Evolutionary conservation across 352 stramenopile genomes (phyloP).

Genomic region (Globisporangium spiculum): DNA sequence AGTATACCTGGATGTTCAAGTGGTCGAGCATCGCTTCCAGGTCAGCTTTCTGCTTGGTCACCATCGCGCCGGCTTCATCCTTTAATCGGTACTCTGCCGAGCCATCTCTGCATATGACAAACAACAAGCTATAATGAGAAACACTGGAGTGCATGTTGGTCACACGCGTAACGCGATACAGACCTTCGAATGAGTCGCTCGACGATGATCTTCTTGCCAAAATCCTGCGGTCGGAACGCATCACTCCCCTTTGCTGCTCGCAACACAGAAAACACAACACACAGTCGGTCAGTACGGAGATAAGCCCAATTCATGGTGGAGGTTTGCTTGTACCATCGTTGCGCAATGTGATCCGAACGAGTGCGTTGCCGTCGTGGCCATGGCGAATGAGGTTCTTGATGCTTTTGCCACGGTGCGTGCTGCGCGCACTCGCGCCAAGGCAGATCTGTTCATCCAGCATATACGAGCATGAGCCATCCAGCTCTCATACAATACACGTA

Average conservation of each 20-base stretch:
- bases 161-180: conserved; percentile 10
- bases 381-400: conserved; percentile 96
- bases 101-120: conserved; percentile 38
- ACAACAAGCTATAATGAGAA: neutral
- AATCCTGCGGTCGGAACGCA: conserved; percentile 88
- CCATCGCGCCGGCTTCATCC: conserved; percentile 46
- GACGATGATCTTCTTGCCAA: conserved; percentile 92
- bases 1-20: conserved; percentile 77
- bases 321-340: conserved; percentile 63
- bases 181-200: conserved; percentile 86
- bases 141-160: neutral
- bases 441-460: conserved; percentile 84
- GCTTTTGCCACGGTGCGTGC: conserved; percentile 93
- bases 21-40: conserved; percentile 93
- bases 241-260: conserved; percentile 65
- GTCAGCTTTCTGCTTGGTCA: conserved; percentile 90
- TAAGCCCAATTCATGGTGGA: neutral
- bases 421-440: conserved; percentile 90
- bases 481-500: neutral
- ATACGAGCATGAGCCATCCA: neutral
- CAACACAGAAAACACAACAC: neutral
- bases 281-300: neutral
- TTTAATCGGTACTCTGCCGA: conserved; percentile 76
- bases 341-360: conserved; percentile 91
- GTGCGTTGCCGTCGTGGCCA: conserved; percentile 78